Conservation (phyloP, 1,284 basidiomycete species). For the Ustilago esculenta region DNA sequence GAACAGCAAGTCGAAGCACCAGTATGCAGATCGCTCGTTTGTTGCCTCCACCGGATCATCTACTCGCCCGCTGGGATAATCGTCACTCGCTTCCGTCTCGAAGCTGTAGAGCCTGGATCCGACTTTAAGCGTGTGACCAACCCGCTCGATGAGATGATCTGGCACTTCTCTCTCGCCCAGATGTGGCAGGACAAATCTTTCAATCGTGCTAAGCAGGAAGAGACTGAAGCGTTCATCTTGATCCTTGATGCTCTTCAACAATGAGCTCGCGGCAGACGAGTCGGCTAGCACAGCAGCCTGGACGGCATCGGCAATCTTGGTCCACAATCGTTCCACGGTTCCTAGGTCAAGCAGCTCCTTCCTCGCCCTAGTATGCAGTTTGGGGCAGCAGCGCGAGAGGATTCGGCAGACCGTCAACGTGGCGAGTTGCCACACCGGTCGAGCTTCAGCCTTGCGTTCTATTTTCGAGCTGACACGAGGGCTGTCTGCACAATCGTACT, state of each 20-base stretch:
- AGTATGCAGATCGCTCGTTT: slow-evolving; percentile 87
- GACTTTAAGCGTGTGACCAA: slow-evolving; percentile 78
- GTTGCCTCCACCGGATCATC: slow-evolving; percentile 69
- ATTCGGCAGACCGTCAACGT: slow-evolving; percentile 47
- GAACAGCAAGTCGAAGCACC: slow-evolving; percentile 91
- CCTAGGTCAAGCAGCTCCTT: slow-evolving; percentile 71
- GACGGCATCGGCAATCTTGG: slow-evolving; percentile 84
- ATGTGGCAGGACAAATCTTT: slow-evolving; percentile 80
- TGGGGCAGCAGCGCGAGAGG: slow-evolving; percentile 24
- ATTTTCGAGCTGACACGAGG: slow-evolving; percentile 69
- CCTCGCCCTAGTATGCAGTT: slow-evolving; percentile 14
- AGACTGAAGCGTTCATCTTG: slow-evolving; percentile 89
- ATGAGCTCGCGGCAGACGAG: slow-evolving; percentile 74
- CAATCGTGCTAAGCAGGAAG: slow-evolving; percentile 69
- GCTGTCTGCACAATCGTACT: slow-evolving; percentile 85
- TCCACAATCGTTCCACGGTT: slow-evolving; percentile 81
- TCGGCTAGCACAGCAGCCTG: slow-evolving; percentile 83
- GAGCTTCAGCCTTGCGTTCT: slow-evolving; percentile 20
- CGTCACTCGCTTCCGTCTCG: slow-evolving; percentile 4
- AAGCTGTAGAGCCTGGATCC: slow-evolving; percentile 76
- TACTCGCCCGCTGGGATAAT: slow-evolving; percentile 40
- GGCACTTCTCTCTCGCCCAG: slow-evolving; percentile 78
- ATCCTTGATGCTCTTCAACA: slow-evolving; percentile 71
- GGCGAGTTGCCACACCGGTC: slow-evolving; percentile 51
- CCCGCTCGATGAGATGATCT: slow-evolving; percentile 76